A percentile compares a stretch with the other conserved stretches of the same genome.
Evolutionary conservation across 2,329 filamentous ascomycete genomes (phyloP).

Genomic region (Exophiala sideris): DNA sequence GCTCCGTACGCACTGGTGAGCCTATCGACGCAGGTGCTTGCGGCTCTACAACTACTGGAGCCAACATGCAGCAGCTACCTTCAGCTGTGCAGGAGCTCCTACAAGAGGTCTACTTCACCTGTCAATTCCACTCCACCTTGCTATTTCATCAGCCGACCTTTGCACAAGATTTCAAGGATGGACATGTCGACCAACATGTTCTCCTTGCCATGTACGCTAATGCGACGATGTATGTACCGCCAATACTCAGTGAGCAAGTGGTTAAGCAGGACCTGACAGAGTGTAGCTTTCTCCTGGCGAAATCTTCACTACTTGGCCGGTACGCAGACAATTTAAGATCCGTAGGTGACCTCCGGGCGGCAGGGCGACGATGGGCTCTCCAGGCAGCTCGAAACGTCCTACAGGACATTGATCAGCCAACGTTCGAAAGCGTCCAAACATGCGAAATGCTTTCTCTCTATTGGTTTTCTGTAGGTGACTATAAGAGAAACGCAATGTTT

Average conservation of each 20-base stretch:
- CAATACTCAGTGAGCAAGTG: background rate
- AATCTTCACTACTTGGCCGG: conserved; percentile 1
- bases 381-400: conserved; percentile 11
- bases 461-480: conserved; percentile 15
- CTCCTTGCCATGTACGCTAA: conserved; percentile 10
- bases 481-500: conserved; percentile 15
- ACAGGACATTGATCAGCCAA: conserved; percentile 16
- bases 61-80: background rate
- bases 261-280: background rate
- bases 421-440: conserved; percentile 13
- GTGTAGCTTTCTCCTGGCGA: background rate
- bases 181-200: background rate
- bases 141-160: conserved; percentile 10
- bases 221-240: conserved; percentile 11
- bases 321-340: conserved; percentile 3
- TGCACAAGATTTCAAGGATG: conserved; percentile 1
- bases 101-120: conserved; percentile 14
- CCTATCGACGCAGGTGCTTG: background rate
- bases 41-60: background rate
- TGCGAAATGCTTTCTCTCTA: conserved; percentile 13
- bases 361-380: conserved; percentile 14
- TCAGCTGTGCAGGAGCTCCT: conserved; percentile 4
- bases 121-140: conserved; percentile 14
- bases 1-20: background rate
- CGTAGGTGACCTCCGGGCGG: conserved; percentile 3